phyloP scores from a whole-genome alignment of 2,329 filamentous ascomycete genomes.

The Talaromyces islandicus region DNA sequence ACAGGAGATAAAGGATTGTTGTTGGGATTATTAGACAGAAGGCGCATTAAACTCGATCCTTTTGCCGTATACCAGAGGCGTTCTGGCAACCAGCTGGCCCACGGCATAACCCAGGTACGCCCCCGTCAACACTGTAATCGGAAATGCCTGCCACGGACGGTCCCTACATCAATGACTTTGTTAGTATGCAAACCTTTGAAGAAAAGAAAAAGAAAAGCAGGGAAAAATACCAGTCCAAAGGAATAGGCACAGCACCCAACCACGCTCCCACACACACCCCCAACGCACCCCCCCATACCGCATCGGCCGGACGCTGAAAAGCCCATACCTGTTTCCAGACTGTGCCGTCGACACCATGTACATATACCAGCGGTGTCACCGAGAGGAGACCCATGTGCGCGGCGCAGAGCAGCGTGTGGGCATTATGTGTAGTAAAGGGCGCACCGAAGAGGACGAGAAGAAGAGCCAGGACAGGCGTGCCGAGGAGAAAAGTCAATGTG shows the following conservation, averaged over 20 bases:
- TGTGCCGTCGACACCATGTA: slow-evolving; percentile 67
- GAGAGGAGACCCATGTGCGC: slow-evolving; percentile 75
- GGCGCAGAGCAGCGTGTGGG: slow-evolving; percentile 73
- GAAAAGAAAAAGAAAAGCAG: slow-evolving; percentile 1
- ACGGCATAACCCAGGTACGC: slow-evolving; percentile 71
- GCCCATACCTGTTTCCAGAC: slow-evolving; percentile 67
- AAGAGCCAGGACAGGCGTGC: slow-evolving; percentile 52
- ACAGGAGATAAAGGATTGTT: background rate
- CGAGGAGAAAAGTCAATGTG: slow-evolving; percentile 44
- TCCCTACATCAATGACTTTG: slow-evolving; percentile 52
- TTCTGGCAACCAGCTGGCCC: slow-evolving; percentile 41
- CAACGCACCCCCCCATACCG: slow-evolving; percentile 74
- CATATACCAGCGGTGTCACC: slow-evolving; percentile 75
- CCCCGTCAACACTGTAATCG: slow-evolving; percentile 81
- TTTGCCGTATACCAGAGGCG: slow-evolving; percentile 17
- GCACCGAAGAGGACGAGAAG: slow-evolving; percentile 84
- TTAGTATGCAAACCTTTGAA: too few species aligned
- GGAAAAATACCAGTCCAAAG: slow-evolving; percentile 70
- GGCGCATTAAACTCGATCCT: slow-evolving; percentile 9
- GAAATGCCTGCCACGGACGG: slow-evolving; percentile 98
- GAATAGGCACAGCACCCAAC: slow-evolving; percentile 91
- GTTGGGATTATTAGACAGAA: background rate
- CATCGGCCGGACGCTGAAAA: slow-evolving; percentile 68
- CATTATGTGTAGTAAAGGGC: slow-evolving; percentile 72
- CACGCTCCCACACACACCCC: slow-evolving; percentile 78